These are phyloP conservation scores for Ogataea corticis DNA, from an alignment of 805 yeast species.

Conservation along the genomic window DNA sequence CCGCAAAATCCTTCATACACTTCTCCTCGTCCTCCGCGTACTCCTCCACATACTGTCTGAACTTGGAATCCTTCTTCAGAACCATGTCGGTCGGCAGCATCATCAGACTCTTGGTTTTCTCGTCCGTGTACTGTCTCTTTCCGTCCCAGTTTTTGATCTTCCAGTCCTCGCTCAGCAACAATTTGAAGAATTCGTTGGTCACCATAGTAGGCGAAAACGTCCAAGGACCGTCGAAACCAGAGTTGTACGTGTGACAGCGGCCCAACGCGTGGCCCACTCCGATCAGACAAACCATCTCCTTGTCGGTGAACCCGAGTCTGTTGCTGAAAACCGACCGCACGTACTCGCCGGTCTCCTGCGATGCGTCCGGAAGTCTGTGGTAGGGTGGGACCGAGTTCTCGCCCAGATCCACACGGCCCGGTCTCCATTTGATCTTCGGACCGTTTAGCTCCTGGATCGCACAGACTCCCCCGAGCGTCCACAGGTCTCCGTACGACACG, in stretches of 20 bases:
- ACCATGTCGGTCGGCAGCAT: conserved; percentile 63
- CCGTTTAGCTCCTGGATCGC: conserved; percentile 67
- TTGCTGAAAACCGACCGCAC: conserved; percentile 43
- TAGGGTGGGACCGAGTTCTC: conserved; percentile 42
- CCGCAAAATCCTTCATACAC: conserved; percentile 51
- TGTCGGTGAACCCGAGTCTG: conserved; percentile 49
- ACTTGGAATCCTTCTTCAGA: conserved; percentile 46
- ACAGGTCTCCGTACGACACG: conserved; percentile 65
- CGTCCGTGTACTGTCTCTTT: conserved; percentile 62
- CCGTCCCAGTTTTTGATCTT: conserved; percentile 58
- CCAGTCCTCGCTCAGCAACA: conserved; percentile 58
- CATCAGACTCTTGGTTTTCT: conserved; percentile 53
- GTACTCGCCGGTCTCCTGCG: conserved; percentile 44
- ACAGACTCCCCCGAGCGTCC: conserved; percentile 70
- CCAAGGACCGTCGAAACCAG: conserved; percentile 91
- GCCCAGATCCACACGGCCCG: conserved; percentile 45
- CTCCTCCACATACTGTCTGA: conserved; percentile 45
- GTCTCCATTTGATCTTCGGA: conserved; percentile 59
- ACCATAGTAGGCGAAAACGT: conserved; percentile 76
- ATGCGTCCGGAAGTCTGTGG: conserved; percentile 53
- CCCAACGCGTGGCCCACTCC: conserved; percentile 52
- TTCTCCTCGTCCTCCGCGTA: conserved; percentile 51
- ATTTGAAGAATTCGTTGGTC: conserved; percentile 70
- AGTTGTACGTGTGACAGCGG: conserved; percentile 50
- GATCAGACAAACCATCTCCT: conserved; percentile 46